Base-by-base conservation (phyloP, 2,329 filamentous ascomycete species). In the Talaromyces atroroseus region DNA sequence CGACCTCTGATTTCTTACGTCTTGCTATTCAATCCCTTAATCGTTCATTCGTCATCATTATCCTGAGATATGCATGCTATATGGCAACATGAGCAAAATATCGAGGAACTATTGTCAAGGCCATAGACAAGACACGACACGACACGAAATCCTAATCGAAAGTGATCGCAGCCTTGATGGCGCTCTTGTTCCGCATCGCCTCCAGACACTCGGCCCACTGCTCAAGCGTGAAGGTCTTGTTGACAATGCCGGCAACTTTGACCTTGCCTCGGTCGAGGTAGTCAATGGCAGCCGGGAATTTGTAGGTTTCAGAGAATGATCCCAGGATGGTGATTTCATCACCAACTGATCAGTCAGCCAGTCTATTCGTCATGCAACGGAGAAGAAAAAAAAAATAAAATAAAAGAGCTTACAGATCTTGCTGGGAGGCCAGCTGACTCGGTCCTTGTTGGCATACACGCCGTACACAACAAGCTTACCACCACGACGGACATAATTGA, bases 391-490 rank as follows among this genome's bases (percentile, higher is more conserved):
- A 16, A 34, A 51, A 49, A 24, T 23, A 18, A 14, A 60, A 11
- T n/a, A 18, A 59, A 59, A 59, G 76, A 73, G 65, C 80, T 78
- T 67, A 83, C 73, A 89, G 64, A 90, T 89, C 76, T 86, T 87
- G 68, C 80, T 78, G n/a, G 87, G 87, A 5, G 84, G 77, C 84
- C 86, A 88, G 3, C 80, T 78, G 29, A 90, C 85, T 49, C 80
- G 80, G 56, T 82, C 85, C 26, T 80, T 72, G 60, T 77, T 81
- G 61, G 81, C 75, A 68, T 89, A 90, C 24, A 90, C 87, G 49
- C 84, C 86, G 62, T 89, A 89, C 59, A 87, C 84, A 45, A 89
- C 83, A 32, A 89, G 76, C 68, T 86, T 89, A 56, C 87, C 86
- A 44, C 86, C 86, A 52, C 86, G 80, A 48, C 85, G 83, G 62